A percentile compares a stretch with the other conserved stretches of the same genome.
Evolutionary conservation across 75 land plant genomes (phyloP).

Genomic region (Azolla pinnata): DNA sequence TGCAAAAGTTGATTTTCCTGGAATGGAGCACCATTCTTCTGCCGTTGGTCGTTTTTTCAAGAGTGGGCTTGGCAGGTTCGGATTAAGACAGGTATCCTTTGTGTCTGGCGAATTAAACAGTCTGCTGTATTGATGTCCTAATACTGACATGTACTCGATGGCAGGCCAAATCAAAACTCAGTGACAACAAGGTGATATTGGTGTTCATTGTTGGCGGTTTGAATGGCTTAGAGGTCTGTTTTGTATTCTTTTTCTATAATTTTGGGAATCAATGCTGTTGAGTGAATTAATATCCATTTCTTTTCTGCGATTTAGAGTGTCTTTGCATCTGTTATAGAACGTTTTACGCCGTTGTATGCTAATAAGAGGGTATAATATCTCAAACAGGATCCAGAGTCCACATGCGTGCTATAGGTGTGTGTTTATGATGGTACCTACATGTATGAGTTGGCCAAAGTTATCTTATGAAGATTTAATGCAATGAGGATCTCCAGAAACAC

Average conservation of each 20-base stretch:
- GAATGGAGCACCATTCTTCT: conserved; percentile 80
- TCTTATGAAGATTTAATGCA: too few species aligned
- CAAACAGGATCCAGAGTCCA: too few species aligned
- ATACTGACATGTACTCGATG: conserved; percentile 7
- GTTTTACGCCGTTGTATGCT: too few species aligned
- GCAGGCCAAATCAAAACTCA: conserved; percentile 80
- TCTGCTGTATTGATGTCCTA: too few species aligned
- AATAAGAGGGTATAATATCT: too few species aligned
- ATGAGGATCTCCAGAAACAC: too few species aligned
- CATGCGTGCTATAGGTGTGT: too few species aligned
- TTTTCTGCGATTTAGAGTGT: too few species aligned
- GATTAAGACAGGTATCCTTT: conserved; percentile 88
- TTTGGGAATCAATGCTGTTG: neutral
- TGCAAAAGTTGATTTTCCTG: conserved; percentile 60
- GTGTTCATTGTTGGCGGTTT: conserved; percentile 91
- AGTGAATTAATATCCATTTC: neutral
- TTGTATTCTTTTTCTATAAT: neutral
- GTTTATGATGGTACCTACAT: too few species aligned
- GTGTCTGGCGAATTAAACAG: too few species aligned
- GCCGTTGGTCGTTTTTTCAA: conserved; percentile 82
- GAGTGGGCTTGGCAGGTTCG: conserved; percentile 95
- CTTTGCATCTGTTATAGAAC: too few species aligned
- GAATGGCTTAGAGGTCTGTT: conserved; percentile 67
- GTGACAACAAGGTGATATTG: conserved; percentile 66
- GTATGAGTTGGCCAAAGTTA: too few species aligned